Evolutionary conservation across 225 moss, liverwort and hornwort genomes (phyloP).

Genomic region (Polytrichum commune): DNA sequence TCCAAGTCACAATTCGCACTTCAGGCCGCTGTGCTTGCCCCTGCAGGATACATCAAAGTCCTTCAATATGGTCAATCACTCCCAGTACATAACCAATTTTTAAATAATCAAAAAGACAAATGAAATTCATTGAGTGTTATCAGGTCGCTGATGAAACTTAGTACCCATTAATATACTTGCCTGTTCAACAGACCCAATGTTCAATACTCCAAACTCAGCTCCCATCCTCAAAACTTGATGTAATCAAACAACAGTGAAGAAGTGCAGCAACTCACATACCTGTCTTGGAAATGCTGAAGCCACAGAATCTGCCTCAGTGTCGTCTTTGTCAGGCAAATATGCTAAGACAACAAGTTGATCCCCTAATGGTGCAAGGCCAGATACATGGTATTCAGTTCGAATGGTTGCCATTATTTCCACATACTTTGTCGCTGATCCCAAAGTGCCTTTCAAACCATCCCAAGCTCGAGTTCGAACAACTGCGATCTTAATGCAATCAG

Average conservation of each 20-base stretch:
- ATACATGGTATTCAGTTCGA: conserved; percentile 69
- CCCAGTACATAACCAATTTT: too few species aligned
- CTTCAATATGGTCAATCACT: too few species aligned
- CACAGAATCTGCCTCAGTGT: conserved; percentile 37
- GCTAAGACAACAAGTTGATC: conserved; percentile 91
- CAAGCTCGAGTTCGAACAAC: conserved; percentile 73
- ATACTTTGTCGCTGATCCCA: conserved; percentile 70
- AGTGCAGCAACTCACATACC: conserved; percentile 15
- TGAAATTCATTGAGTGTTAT: too few species aligned
- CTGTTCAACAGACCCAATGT: background rate
- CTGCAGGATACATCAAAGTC: conserved; percentile 27
- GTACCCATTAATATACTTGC: background rate
- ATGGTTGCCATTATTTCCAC: conserved; percentile 80
- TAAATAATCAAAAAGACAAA: too few species aligned
- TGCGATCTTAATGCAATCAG: conserved; percentile 90
- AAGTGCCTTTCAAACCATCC: conserved; percentile 62
- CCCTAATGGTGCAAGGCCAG: conserved; percentile 91
- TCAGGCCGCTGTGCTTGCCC: conserved; percentile 92
- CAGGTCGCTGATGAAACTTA: background rate
- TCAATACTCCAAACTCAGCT: background rate
- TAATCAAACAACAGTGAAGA: background rate
- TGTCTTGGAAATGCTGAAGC: conserved; percentile 51
- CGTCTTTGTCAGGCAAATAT: conserved; percentile 68
- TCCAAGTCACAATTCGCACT: conserved; percentile 84
- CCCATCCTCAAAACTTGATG: conserved; percentile 5